phyloP scores from a whole-genome alignment of 768 basidiomycete genomes.

The Tricholoma furcatifolium region DNA sequence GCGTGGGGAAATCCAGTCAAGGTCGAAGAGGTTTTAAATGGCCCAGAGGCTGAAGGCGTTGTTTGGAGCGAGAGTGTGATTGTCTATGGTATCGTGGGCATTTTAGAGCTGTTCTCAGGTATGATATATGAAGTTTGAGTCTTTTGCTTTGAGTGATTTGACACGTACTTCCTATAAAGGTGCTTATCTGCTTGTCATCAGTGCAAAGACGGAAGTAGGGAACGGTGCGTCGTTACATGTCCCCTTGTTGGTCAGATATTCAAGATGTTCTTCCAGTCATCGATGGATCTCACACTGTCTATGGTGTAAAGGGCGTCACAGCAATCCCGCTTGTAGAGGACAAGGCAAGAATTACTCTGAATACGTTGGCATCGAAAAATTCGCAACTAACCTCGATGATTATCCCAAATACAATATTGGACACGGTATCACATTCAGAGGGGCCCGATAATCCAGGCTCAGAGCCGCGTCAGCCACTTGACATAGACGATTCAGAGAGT shows the following conservation, averaged over 20 bases:
- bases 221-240: slow-evolving; percentile 45
- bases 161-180: slow-evolving; percentile 37
- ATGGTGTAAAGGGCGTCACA: slow-evolving; percentile 63
- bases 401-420: slow-evolving; percentile 27
- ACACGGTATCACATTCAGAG: slow-evolving; percentile 14
- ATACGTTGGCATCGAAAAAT: slow-evolving; percentile 52
- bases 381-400: slow-evolving; percentile 41
- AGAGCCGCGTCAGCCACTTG: slow-evolving; percentile 6
- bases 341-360: slow-evolving; percentile 53
- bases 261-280: slow-evolving; percentile 49
- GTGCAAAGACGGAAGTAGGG: slow-evolving; percentile 60
- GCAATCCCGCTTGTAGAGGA: slow-evolving; percentile 73
- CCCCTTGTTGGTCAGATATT: slow-evolving; percentile 1
- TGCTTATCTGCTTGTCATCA: slow-evolving; percentile 76
- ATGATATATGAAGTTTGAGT: slow-evolving; percentile 8
- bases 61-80: slow-evolving; percentile 60
- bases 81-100: slow-evolving; percentile 76
- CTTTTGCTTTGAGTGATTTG: neutral
- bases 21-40: slow-evolving; percentile 47
- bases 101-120: slow-evolving; percentile 75
- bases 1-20: slow-evolving; percentile 57
- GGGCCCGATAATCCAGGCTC: slow-evolving; percentile 12
- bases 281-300: slow-evolving; percentile 58
- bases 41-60: slow-evolving; percentile 27
- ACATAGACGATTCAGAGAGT: slow-evolving; percentile 16